phyloP scores from a whole-genome alignment of 371 early-diverging fungal genomes.

The Saksenaea vasiformis region DNA sequence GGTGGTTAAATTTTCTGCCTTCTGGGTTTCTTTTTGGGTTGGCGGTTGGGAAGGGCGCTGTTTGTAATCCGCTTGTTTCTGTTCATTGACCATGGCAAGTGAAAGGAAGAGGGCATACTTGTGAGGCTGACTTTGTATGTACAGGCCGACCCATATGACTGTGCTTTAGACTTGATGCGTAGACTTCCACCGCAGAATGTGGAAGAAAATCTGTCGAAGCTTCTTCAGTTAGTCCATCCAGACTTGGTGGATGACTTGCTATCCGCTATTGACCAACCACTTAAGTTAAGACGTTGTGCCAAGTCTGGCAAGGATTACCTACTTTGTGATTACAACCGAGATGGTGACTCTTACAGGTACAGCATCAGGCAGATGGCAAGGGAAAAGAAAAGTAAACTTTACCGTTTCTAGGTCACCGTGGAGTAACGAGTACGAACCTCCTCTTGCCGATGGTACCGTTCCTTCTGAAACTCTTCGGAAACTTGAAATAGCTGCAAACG shows the following conservation, averaged over 20 bases:
- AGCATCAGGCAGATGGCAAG: not conserved
- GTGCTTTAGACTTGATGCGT: conserved; percentile 96
- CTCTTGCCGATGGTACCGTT: conserved; percentile 74
- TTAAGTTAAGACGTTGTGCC: conserved; percentile 76
- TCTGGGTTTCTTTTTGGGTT: not conserved
- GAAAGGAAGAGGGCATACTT: not conserved
- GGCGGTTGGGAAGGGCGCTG: not conserved
- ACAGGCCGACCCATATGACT: conserved; percentile 73
- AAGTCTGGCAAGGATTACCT: conserved; percentile 84
- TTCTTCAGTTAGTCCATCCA: conserved; percentile 80
- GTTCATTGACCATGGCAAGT: not conserved
- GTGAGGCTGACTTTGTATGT: not conserved
- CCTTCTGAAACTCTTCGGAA: conserved; percentile 85
- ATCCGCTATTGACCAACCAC: conserved; percentile 91
- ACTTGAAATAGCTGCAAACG: conserved; percentile 91
- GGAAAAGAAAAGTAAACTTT: not conserved
- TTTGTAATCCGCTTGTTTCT: not conserved
- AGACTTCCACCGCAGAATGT: conserved; percentile 93
- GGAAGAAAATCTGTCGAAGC: conserved; percentile 83
- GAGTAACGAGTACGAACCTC: conserved; percentile 94
- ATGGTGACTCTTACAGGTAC: conserved; percentile 92
- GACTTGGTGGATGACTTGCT: conserved; percentile 90
- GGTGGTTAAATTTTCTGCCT: not conserved
- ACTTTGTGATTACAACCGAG: conserved; percentile 94
- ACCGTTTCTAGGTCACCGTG: conserved; percentile 82